Percentiles rank a stretch among this genome's conserved stretches.
Conservation (phyloP, 352 stramenopile genomes). For the Blastocystis sp. region DNA sequence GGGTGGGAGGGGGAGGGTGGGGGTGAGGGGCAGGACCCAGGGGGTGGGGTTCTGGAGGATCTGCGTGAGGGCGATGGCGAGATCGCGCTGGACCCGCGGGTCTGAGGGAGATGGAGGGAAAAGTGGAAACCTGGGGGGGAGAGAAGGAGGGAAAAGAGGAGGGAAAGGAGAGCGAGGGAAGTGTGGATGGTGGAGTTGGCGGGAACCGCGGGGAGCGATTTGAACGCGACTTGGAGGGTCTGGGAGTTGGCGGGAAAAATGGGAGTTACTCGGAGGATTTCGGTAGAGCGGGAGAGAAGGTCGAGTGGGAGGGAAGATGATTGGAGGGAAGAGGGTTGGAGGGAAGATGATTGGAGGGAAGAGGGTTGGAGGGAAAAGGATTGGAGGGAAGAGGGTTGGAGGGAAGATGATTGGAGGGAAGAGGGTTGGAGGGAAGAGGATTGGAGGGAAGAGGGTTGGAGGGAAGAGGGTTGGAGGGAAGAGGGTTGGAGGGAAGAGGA, state of each 20-base stretch:
- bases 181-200: background rate
- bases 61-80: background rate
- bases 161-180: background rate
- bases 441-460: no score
- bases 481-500: no score
- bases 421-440: no score
- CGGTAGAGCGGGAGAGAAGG: background rate
- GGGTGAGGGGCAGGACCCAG: background rate
- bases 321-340: background rate
- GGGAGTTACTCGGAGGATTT: background rate
- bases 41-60: background rate
- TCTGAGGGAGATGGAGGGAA: background rate
- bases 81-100: background rate
- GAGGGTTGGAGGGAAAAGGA: background rate
- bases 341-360: background rate
- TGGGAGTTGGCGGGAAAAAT: background rate
- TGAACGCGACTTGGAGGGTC: background rate
- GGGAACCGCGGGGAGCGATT: background rate
- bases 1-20: background rate
- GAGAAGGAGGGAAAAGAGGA: background rate
- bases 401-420: no score
- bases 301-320: background rate
- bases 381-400: no score
- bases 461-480: no score
- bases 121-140: background rate